Evolutionary conservation across 139 green algal species (phyloP).

Genomic region (Closterium sp.): DNA sequence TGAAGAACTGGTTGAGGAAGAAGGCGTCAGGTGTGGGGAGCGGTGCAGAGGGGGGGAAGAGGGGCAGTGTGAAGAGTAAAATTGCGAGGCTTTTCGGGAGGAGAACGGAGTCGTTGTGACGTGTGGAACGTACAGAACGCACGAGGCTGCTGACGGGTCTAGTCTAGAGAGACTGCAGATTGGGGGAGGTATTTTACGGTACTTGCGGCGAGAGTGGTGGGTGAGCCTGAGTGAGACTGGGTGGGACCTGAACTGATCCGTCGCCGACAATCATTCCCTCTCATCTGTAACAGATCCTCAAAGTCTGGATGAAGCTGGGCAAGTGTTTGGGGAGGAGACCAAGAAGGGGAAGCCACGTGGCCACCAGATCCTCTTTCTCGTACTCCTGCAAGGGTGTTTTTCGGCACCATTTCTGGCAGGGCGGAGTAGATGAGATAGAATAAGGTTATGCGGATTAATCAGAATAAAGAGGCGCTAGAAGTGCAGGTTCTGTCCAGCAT

Average conservation of each 20-base stretch:
- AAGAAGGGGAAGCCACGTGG: no score
- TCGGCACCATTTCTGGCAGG: no score
- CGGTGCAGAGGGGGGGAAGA: not conserved
- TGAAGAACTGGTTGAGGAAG: not conserved
- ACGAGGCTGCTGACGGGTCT: not conserved
- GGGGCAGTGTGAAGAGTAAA: not conserved
- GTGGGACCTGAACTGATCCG: no score
- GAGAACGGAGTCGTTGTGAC: not conserved
- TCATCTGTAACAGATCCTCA: no score
- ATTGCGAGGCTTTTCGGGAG: not conserved
- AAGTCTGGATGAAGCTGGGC: no score
- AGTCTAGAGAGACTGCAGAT: not conserved
- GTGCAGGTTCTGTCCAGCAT: not conserved
- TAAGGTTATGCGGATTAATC: not conserved
- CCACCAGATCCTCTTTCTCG: no score
- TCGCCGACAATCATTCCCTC: no score
- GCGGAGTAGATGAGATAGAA: not conserved
- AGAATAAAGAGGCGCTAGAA: not conserved
- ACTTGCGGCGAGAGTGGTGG: no score
- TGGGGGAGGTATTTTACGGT: not conserved
- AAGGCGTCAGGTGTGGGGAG: not conserved
- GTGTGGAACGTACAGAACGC: not conserved
- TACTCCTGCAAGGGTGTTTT: no score
- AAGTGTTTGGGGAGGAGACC: no score
- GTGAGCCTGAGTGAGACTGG: no score